phyloP scores from a whole-genome alignment of 1,139 yeast species.

The Scheffersomyces insectosa region DNA sequence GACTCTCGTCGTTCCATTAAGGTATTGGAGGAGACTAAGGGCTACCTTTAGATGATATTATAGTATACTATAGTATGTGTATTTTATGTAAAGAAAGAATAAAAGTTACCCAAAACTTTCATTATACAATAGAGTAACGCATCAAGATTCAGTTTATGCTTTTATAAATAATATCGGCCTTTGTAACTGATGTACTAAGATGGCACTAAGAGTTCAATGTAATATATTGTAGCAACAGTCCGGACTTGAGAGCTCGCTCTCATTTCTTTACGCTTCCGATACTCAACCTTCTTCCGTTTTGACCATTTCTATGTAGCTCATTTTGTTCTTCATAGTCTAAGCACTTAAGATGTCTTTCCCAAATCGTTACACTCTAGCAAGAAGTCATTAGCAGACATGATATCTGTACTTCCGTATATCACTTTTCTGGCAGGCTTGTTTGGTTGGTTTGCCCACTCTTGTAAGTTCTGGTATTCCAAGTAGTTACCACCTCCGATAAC shows the following conservation, averaged over 20 bases:
- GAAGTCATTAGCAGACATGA: slow-evolving; percentile 76
- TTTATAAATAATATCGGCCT: background rate
- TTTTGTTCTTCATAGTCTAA: no score
- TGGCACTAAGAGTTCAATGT: background rate
- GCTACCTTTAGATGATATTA: slow-evolving; percentile 37
- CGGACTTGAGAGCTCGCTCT: background rate
- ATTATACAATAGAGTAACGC: no score
- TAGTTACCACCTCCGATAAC: slow-evolving; percentile 97
- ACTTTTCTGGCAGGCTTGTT: slow-evolving; percentile 47
- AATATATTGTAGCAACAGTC: background rate
- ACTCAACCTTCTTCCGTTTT: no score
- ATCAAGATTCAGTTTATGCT: background rate
- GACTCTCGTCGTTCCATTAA: slow-evolving; percentile 86
- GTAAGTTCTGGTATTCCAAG: slow-evolving; percentile 88
- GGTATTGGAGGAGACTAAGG: slow-evolving; percentile 60
- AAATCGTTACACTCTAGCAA: slow-evolving; percentile 68
- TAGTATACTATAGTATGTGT: slow-evolving; percentile 1
- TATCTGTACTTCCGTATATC: slow-evolving; percentile 84
- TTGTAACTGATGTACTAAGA: background rate
- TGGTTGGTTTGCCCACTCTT: slow-evolving; percentile 70
- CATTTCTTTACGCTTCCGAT: background rate
- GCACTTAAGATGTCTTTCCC: slow-evolving; percentile 28
- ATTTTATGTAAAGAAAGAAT: slow-evolving; percentile 1
- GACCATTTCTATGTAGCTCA: no score
- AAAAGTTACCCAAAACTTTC: no score